phyloP scores from a whole-genome alignment of 352 stramenopile genomes.

The Globisporangium takayamanum region DNA sequence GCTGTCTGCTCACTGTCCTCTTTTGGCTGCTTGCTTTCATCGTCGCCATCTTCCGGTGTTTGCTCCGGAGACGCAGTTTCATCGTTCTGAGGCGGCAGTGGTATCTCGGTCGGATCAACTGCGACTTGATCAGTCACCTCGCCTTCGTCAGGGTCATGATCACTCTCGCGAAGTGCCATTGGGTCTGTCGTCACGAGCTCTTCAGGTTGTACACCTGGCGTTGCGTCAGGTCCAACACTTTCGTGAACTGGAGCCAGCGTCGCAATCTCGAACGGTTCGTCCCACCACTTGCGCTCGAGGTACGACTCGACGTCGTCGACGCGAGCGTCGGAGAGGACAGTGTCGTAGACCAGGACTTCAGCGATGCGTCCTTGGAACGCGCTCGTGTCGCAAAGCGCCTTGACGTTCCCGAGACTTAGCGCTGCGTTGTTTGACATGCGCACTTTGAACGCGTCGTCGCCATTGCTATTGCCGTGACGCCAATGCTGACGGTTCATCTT shows the following conservation, averaged over 20 bases:
- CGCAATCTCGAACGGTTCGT: slow-evolving; percentile 14
- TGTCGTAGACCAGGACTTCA: slow-evolving; percentile 49
- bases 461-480: slow-evolving; percentile 8
- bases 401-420: slow-evolving; percentile 51
- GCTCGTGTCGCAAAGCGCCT: slow-evolving; percentile 44
- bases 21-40: neutral
- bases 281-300: slow-evolving; percentile 44
- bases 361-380: slow-evolving; percentile 50
- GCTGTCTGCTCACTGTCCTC: neutral
- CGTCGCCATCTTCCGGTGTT: too few species aligned
- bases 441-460: slow-evolving; percentile 16
- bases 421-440: slow-evolving; percentile 40
- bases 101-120: too few species aligned
- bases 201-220: neutral
- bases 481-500: slow-evolving; percentile 29
- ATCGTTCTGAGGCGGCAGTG: too few species aligned
- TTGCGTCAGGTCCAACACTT: neutral
- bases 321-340: slow-evolving; percentile 26
- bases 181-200: too few species aligned
- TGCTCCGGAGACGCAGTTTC: too few species aligned
- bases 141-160: too few species aligned
- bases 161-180: too few species aligned
- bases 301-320: slow-evolving; percentile 34
- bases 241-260: neutral
- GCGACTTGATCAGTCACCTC: too few species aligned